Evolutionary conservation across 352 stramenopile species (phyloP), one percentile per base, ranked within the genome.

Genomic region (Plasmopara muralis): DNA sequence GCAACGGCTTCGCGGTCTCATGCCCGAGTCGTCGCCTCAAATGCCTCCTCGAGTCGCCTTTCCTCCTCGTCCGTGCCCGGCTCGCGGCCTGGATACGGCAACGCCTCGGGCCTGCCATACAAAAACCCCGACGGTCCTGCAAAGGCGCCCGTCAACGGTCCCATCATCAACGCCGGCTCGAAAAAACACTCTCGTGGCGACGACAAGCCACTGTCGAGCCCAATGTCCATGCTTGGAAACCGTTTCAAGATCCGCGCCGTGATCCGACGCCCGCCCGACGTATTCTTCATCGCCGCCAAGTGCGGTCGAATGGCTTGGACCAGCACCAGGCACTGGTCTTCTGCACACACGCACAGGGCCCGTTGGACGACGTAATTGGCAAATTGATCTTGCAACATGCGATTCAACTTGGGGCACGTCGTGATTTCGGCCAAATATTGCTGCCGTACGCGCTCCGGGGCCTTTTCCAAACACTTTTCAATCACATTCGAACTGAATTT

Each of bases 401-500:
- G 94, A 54, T 93, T 75, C 62, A 98, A 93, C 50, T 89, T 89
- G 5, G 74, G 72, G 43, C 77, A 89, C 29, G 48, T 63, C 48
- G 77, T 90, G 49, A 90, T 80, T 53, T 93, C 83, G 16, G 82
- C 62, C 37, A 90, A 72, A 68, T 89, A 90, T 47, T 77, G 72
- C 62, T 85, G 72, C 7, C 77, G 76, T 52, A 93, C 71, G 45
- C 68, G 66, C 53, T 85, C 74, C 2, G 83, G 79, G 1, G 92
- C 96, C 53, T 97, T 94, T 68, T 98, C 92, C 28, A 99, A 74
- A 57, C 95, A 98, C 70, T 99, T 98, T 60, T 99, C 96, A 68
- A 99, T 97, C 31, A 99, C 96, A 66, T 99, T 99, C 43, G 91
- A 98, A 52, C 87, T 98, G 60, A 99, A 99, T 62, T 99, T 99